A percentile compares a stretch with the other conserved stretches of the same genome.
phyloP scores from a whole-genome alignment of 306 rosid genomes.

The Comarum palustre region DNA sequence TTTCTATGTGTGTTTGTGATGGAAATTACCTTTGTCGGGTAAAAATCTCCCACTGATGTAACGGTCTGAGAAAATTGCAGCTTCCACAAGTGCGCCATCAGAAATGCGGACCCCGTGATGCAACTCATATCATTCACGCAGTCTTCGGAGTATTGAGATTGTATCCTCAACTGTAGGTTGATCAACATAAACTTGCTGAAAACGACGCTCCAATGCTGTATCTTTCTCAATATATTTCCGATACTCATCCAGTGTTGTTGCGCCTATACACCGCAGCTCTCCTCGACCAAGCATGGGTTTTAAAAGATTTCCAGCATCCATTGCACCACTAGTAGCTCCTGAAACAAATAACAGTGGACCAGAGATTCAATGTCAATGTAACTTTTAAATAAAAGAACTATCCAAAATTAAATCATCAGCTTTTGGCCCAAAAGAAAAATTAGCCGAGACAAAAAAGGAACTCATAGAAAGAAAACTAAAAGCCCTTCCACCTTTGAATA shows the following conservation, averaged over 20 bases:
- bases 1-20: background rate
- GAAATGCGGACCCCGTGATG: constrained; percentile 99
- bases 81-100: constrained; percentile 93
- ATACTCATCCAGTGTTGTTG: constrained; percentile 92
- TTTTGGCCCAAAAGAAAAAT: too few species aligned
- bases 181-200: constrained; percentile 96
- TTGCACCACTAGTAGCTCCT: constrained; percentile 98
- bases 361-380: background rate
- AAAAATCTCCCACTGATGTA: constrained; percentile 96
- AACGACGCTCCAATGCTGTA: constrained; percentile 95
- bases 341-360: constrained; percentile 25
- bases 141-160: constrained; percentile 81
- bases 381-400: background rate
- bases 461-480: background rate
- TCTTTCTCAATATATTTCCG: constrained; percentile 97
- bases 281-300: constrained; percentile 99
- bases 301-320: constrained; percentile 99
- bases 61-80: constrained; percentile 95
- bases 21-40: constrained; percentile 87
- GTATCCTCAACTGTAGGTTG: constrained; percentile 92
- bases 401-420: background rate
- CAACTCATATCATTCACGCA: constrained; percentile 94
- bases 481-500: constrained; percentile 5
- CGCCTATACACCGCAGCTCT: constrained; percentile 93
- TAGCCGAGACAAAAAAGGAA: background rate